phyloP scores from a whole-genome alignment of 2,329 filamentous ascomycete species.

The Arthrobotrys sphaeroides region DNA sequence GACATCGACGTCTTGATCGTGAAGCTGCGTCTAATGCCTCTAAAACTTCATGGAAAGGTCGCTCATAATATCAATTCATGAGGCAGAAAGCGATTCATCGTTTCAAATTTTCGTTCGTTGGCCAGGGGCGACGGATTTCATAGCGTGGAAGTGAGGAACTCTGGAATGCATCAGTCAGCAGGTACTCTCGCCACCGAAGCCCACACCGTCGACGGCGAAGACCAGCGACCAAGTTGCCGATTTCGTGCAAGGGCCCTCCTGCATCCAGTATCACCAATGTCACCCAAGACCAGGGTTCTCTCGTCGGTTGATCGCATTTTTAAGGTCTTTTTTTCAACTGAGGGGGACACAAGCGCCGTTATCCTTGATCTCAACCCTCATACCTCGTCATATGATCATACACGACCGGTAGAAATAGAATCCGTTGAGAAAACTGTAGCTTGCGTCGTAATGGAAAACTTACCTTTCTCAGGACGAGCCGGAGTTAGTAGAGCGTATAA shows the following conservation, averaged over 20 bases:
- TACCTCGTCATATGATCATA: constrained; percentile 26
- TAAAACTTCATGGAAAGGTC: too few species aligned
- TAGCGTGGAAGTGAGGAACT: too few species aligned
- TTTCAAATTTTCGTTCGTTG: too few species aligned
- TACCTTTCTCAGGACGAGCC: not conserved
- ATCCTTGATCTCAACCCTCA: constrained; percentile 1
- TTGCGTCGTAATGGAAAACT: not conserved
- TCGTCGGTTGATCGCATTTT: constrained; percentile 8
- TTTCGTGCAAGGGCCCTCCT: constrained; percentile 45
- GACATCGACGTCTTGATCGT: too few species aligned
- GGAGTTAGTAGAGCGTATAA: not conserved
- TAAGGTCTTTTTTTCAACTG: not conserved
- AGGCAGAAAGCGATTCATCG: too few species aligned
- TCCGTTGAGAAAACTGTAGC: not conserved
- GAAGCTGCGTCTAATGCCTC: too few species aligned
- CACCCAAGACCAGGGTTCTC: constrained; percentile 41
- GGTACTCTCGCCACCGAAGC: constrained; percentile 8
- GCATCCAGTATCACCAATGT: constrained; percentile 45
- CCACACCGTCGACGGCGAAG: not conserved
- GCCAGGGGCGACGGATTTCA: too few species aligned
- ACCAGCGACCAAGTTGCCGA: constrained; percentile 26
- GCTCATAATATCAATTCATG: too few species aligned
- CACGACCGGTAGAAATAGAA: not conserved
- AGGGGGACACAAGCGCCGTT: not conserved
- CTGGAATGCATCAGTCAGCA: constrained; percentile 8